Evolutionary conservation across 2,329 filamentous ascomycete genomes (phyloP).

Genomic region (Penicillium janthinellum): DNA sequence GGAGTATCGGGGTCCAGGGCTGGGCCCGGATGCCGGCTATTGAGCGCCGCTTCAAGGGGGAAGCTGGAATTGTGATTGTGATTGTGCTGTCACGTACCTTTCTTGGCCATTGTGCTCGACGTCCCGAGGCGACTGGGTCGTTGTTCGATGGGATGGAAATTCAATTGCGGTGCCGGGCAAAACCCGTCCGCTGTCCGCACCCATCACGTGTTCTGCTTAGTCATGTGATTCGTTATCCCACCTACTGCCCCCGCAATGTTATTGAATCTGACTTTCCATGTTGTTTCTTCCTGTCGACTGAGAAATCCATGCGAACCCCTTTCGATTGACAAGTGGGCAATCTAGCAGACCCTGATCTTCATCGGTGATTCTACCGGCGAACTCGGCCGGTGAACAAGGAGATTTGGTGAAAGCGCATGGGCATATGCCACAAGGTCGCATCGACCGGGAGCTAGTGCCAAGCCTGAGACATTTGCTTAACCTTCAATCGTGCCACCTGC

Average conservation of each 20-base stretch:
- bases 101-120: constrained; percentile 27
- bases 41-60: neutral
- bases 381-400: constrained; percentile 2
- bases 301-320: neutral
- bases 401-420: neutral
- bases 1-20: neutral
- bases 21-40: neutral
- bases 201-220: constrained; percentile 15
- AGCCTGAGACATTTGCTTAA: neutral
- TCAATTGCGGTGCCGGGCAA: constrained; percentile 18
- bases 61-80: no score
- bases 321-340: neutral
- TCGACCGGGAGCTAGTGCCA: neutral
- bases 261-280: neutral
- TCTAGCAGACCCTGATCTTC: neutral
- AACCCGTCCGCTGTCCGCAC: constrained; percentile 1
- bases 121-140: constrained; percentile 16
- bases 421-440: neutral
- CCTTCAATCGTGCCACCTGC: neutral
- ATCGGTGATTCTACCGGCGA: constrained; percentile 1
- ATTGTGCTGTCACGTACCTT: constrained; percentile 10
- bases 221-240: neutral
- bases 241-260: no score
- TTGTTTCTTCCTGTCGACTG: neutral
- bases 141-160: constrained; percentile 18